phyloP scores from a whole-genome alignment of 2,329 filamentous ascomycete species.

The Penicillium sp. region DNA sequence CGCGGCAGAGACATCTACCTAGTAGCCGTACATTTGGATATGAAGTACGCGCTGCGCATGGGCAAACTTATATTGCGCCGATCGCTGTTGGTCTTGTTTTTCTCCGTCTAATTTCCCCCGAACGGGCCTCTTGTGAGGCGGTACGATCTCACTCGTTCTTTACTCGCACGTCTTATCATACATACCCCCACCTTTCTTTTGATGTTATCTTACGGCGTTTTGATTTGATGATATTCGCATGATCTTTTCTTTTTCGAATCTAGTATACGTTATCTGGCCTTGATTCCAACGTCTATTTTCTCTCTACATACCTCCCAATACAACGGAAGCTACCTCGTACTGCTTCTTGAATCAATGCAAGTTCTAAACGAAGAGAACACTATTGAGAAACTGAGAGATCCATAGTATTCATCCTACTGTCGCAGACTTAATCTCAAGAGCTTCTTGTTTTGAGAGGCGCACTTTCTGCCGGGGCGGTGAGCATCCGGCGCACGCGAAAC shows the following conservation, averaged over 20 bases:
- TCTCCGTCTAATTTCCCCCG: constrained; percentile 5
- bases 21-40: background rate
- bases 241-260: background rate
- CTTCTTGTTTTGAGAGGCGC: background rate
- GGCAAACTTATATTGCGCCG: background rate
- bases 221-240: constrained; percentile 10
- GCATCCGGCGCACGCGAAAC: constrained; percentile 22
- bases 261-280: constrained; percentile 1
- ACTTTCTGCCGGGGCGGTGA: constrained; percentile 25
- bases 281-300: background rate
- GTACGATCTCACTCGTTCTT: constrained; percentile 10
- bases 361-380: background rate
- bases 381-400: background rate
- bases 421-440: too few species aligned
- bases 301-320: background rate
- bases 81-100: constrained; percentile 6
- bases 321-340: constrained; percentile 2
- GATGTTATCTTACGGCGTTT: constrained; percentile 7
- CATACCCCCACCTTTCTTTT: constrained; percentile 10
- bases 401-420: background rate
- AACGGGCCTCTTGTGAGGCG: constrained; percentile 1
- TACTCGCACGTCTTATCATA: constrained; percentile 22
- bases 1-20: constrained; percentile 20
- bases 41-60: background rate
- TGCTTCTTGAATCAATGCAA: background rate